phyloP scores from a whole-genome alignment of 192 early-diverging fungal genomes.

The Coemansia sp. region DNA sequence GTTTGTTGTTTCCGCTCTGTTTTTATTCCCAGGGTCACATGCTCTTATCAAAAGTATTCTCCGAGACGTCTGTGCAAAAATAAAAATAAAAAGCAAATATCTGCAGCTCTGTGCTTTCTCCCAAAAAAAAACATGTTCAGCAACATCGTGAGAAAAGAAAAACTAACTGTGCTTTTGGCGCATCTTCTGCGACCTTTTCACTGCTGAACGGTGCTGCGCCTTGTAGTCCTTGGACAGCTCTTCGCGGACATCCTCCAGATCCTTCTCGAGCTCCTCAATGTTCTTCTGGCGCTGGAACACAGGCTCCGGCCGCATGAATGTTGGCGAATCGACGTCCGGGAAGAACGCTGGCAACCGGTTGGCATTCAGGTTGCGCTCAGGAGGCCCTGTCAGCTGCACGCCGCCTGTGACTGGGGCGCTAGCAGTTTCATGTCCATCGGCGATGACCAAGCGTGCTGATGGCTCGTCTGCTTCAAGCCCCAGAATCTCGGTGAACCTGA shows the following conservation, averaged over 20 bases:
- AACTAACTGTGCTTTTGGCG: conserved; percentile 12
- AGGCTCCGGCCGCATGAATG: conserved; percentile 40
- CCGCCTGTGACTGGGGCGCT: conserved; percentile 40
- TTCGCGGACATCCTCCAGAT: conserved; percentile 18
- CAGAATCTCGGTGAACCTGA: conserved; percentile 41
- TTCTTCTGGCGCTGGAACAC: conserved; percentile 51
- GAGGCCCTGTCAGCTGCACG: conserved; percentile 15
- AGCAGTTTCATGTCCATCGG: conserved; percentile 7
- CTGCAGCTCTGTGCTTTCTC: not conserved
- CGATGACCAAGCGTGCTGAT: conserved; percentile 10
- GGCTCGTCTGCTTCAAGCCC: conserved; percentile 52
- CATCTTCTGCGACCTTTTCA: conserved; percentile 32
- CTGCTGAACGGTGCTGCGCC: conserved; percentile 33
- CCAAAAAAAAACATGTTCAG: not conserved
- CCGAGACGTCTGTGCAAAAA: no score
- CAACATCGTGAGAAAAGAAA: not conserved
- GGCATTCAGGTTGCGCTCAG: conserved; percentile 48
- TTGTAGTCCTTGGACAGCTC: conserved; percentile 39
- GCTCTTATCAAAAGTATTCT: not conserved
- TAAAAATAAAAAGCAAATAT: not conserved
- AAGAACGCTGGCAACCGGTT: conserved; percentile 50
- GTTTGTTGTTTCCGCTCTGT: no score
- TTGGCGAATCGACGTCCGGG: conserved; percentile 36
- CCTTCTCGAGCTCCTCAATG: conserved; percentile 47
- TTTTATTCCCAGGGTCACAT: not conserved